phyloP scores from a whole-genome alignment of 176 grass and related monocot species.

The Phragmites australis region DNA sequence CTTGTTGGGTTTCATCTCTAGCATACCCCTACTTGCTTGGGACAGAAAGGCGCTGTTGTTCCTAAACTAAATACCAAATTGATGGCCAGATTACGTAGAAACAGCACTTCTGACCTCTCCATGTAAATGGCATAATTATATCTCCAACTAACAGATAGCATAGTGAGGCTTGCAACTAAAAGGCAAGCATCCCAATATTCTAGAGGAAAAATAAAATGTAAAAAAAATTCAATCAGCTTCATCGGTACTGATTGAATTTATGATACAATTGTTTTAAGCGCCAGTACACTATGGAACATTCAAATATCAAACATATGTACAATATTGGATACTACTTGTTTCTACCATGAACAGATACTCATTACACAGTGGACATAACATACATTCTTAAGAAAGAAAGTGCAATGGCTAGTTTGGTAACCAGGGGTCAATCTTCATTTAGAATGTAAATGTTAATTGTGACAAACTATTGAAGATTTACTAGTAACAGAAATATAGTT shows the following conservation, averaged over 20 bases:
- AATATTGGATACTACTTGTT: slow-evolving; percentile 7
- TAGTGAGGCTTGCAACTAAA: not conserved
- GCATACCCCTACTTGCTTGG: no score
- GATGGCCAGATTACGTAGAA: not conserved
- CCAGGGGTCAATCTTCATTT: not conserved
- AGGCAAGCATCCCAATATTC: not conserved
- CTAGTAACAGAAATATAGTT: not conserved
- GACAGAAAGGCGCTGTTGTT: no score
- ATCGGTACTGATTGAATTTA: not conserved
- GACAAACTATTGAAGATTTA: not conserved
- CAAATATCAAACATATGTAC: slow-evolving; percentile 7
- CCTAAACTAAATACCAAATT: not conserved
- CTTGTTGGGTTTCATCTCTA: no score
- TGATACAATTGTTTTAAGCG: not conserved
- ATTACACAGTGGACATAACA: not conserved
- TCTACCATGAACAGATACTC: not conserved
- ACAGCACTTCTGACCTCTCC: not conserved
- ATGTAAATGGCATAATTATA: slow-evolving; percentile 1
- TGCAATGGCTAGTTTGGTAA: not conserved
- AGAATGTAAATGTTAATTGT: not conserved
- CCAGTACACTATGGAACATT: not conserved
- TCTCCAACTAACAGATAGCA: not conserved
- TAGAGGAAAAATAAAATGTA: not conserved
- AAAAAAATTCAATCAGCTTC: not conserved
- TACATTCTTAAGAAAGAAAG: slow-evolving; percentile 6